Evolutionary conservation across 129 eudicot species (phyloP), one percentile per base, ranked within the genome.

Genomic region (Oenanthe sinensis): DNA sequence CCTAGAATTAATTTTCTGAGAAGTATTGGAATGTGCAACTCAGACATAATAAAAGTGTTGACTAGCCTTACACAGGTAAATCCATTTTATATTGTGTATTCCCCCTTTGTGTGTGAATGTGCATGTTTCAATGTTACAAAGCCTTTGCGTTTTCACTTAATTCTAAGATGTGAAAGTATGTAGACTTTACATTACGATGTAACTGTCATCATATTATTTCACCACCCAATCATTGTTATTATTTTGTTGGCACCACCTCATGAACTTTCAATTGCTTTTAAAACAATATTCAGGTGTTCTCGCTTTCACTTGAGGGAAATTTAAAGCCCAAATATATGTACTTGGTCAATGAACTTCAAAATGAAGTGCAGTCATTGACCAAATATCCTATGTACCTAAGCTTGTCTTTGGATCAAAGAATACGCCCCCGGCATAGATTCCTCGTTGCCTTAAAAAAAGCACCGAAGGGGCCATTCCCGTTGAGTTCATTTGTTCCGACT

Each of bases 321-420:
- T 84, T 95, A 85, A 91, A 86, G 89, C 99, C 99, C 16, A 95
- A 95, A 81, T 95, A 92, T 82, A 78, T 68, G 87, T 95, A 95
- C 85, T 77, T 95, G 81, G 81, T 92, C 79, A 92, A 95, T 72
- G 99, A 95, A 62, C 97, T 95, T 77, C 85, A 84, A 45, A 91
- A 95, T 82, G 96, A 95, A 78, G 99, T 92, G 80, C 87, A 87
- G 47, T 88, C 96, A 10, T 83, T 95, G 85, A 91, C 96, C 82
- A 95, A 95, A 79, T 95, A 95, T 80, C 99, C 99, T 7, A 91
- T 81, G 46, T 95, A 95, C 85, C 90, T 95, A 12, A 95, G 99
- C 88, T 85, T 95, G 85, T 92, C 99, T 55, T 82, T 95, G 54
- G 92, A 95, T 78, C 97, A 95, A 77, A 85, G 99, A 82, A 95